Percentiles rank a stretch among this genome's conserved stretches.
These are phyloP conservation scores for Phytophthora litchii DNA, from an alignment of 352 stramenopile genomes.

Conservation along the genomic window DNA sequence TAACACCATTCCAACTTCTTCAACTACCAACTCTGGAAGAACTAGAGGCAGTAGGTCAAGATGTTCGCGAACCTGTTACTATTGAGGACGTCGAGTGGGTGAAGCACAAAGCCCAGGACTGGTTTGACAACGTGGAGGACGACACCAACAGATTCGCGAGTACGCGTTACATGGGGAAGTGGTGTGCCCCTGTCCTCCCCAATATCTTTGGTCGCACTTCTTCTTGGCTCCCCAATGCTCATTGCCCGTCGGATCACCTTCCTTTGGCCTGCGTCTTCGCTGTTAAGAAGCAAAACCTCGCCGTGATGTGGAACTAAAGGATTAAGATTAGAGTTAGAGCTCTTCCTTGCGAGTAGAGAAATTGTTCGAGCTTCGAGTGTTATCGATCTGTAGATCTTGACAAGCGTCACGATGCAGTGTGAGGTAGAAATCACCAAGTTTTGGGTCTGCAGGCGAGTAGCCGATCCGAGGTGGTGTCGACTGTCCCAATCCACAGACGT, in stretches of 20 bases:
- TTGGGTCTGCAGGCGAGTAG: conserved; percentile 40
- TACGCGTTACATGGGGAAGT: conserved; percentile 60
- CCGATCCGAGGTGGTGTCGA: conserved; percentile 41
- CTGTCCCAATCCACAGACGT: conserved; percentile 40
- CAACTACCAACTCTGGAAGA: conserved; percentile 52
- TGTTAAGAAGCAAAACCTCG: conserved; percentile 47
- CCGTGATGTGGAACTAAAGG: conserved; percentile 57
- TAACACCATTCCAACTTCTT: conserved; percentile 64
- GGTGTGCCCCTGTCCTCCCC: conserved; percentile 46
- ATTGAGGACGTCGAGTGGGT: conserved; percentile 45
- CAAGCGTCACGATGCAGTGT: conserved; percentile 29
- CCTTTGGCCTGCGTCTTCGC: conserved; percentile 74
- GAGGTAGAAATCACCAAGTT: conserved; percentile 24
- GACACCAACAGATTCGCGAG: not conserved
- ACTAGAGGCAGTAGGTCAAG: conserved; percentile 47
- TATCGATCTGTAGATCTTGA: conserved; percentile 15
- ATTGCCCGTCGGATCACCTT: conserved; percentile 82
- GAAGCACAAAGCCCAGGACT: conserved; percentile 47
- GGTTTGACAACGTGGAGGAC: conserved; percentile 31
- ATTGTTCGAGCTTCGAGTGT: conserved; percentile 4
- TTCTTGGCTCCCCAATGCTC: conserved; percentile 68
- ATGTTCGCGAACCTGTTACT: conserved; percentile 27
- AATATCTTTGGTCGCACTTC: conserved; percentile 37
- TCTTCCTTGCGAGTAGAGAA: conserved; percentile 35
- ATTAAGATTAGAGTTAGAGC: conserved; percentile 29